A percentile compares a stretch with the other conserved stretches of the same genome.
These are phyloP conservation scores for Magnaporthiopsis poae DNA, from an alignment of 2,329 filamentous ascomycete species.

Conservation along the genomic window DNA sequence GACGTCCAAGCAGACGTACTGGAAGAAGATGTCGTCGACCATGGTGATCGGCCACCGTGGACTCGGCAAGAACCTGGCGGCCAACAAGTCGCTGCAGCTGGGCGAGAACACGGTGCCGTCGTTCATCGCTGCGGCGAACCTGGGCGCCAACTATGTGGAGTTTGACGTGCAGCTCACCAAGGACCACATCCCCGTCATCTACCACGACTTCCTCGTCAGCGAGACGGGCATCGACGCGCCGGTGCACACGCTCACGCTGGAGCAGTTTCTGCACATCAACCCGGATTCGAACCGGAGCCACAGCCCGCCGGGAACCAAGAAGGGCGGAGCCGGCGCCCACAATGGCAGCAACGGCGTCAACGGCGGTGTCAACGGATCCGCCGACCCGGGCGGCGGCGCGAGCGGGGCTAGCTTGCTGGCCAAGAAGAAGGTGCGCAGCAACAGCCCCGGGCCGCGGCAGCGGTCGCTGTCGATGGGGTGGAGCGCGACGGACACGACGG, in stretches of 20 bases:
- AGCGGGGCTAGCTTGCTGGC: conserved; percentile 18
- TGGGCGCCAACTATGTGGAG: conserved; percentile 68
- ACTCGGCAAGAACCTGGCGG: conserved; percentile 79
- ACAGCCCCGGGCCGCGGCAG: conserved; percentile 25
- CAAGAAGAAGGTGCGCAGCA: conserved; percentile 21
- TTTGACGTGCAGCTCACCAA: conserved; percentile 97
- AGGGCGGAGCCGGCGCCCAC: background rate
- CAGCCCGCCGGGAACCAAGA: conserved; percentile 26
- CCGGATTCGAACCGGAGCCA: conserved; percentile 31
- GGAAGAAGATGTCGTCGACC: conserved; percentile 82
- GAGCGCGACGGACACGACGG: conserved; percentile 19
- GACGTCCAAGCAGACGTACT: conserved; percentile 84
- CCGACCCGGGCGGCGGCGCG: conserved; percentile 12
- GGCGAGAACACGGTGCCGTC: conserved; percentile 94
- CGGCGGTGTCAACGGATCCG: conserved; percentile 12
- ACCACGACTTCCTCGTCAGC: conserved; percentile 95
- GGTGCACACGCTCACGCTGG: conserved; percentile 85
- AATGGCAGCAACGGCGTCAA: conserved; percentile 17
- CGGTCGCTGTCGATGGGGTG: conserved; percentile 48
- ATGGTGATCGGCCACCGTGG: conserved; percentile 69
- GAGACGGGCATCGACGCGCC: conserved; percentile 96
- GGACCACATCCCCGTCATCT: conserved; percentile 94
- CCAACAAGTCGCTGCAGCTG: conserved; percentile 78
- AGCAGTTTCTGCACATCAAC: conserved; percentile 90
- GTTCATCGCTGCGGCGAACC: conserved; percentile 89